Conservation (phyloP, 352 stramenopile genomes). For the Globisporangium middletonii region DNA sequence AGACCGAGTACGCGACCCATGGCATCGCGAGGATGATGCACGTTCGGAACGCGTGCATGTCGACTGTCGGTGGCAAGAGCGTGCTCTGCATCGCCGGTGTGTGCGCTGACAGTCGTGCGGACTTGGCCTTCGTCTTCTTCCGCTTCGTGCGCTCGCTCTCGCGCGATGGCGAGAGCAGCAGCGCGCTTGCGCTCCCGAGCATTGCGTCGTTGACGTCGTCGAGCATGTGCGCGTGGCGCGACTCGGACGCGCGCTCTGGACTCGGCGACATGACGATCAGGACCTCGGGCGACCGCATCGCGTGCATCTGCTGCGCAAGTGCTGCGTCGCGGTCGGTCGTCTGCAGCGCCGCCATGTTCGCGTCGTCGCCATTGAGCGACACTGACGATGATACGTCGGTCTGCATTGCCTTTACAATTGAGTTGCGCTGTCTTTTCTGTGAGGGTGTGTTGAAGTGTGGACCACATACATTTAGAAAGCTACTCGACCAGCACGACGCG, state of each 20-base stretch:
- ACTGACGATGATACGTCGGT: not conserved
- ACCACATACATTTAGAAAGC: too few species aligned
- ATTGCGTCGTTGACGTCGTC: constrained; percentile 3
- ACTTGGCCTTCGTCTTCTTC: not conserved
- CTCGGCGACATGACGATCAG: constrained; percentile 11
- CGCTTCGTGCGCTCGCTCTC: not conserved
- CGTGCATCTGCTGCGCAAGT: not conserved
- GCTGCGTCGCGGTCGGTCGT: not conserved
- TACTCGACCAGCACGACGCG: too few species aligned
- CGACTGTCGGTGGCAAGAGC: not conserved
- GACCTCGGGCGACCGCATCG: constrained; percentile 1
- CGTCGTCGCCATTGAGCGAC: not conserved
- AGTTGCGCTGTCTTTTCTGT: too few species aligned
- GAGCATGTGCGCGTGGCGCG: not conserved
- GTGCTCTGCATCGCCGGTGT: not conserved
- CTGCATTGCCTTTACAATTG: not conserved
- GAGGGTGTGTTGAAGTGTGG: too few species aligned
- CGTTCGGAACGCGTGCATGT: constrained; percentile 32
- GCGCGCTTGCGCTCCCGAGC: not conserved
- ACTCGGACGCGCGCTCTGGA: not conserved
- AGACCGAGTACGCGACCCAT: constrained; percentile 62
- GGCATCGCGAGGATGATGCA: constrained; percentile 71
- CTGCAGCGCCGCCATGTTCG: not conserved
- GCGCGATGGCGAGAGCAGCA: not conserved
- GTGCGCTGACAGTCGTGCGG: not conserved